Percentiles rank a stretch among this genome's conserved stretches.
Evolutionary conservation across 2,329 filamentous ascomycete species (phyloP).

Genomic region (Nemania abortiva): DNA sequence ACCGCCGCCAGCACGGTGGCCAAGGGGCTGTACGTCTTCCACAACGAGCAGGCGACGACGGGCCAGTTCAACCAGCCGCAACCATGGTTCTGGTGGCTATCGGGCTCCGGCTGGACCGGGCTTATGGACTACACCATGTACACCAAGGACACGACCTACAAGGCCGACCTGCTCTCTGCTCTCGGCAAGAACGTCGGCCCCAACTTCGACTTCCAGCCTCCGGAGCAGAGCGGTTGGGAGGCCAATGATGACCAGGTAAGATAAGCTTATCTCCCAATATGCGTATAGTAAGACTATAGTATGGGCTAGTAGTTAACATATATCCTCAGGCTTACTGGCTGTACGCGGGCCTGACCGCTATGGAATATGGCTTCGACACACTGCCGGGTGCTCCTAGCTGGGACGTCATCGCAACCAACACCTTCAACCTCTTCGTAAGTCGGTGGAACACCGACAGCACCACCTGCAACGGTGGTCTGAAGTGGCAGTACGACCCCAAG

Average conservation of each 20-base stretch:
- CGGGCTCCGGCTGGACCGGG: slow-evolving; percentile 49
- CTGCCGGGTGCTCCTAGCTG: slow-evolving; percentile 57
- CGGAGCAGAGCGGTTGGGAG: slow-evolving; percentile 57
- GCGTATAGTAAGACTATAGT: neutral
- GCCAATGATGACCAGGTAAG: slow-evolving; percentile 71
- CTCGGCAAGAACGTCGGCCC: slow-evolving; percentile 62
- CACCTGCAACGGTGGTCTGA: slow-evolving; percentile 71
- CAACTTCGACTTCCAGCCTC: slow-evolving; percentile 63
- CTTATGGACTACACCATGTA: slow-evolving; percentile 57
- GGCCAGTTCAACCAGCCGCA: slow-evolving; percentile 52
- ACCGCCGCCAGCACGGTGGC: slow-evolving; percentile 46
- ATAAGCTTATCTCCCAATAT: neutral
- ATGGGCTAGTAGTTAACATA: slow-evolving; percentile 15
- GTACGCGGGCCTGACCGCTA: slow-evolving; percentile 67
- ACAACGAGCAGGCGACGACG: slow-evolving; percentile 49
- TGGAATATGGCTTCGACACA: slow-evolving; percentile 63
- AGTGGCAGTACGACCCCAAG: slow-evolving; percentile 74
- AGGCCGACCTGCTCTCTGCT: slow-evolving; percentile 56
- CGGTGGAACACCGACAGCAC: slow-evolving; percentile 63
- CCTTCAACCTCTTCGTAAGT: slow-evolving; percentile 64
- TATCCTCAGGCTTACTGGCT: slow-evolving; percentile 61
- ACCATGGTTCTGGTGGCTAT: slow-evolving; percentile 54
- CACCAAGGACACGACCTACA: slow-evolving; percentile 64
- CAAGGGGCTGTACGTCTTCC: slow-evolving; percentile 49
- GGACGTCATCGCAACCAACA: slow-evolving; percentile 68